These are phyloP conservation scores for Mortierella sp. DNA, from an alignment of 371 early-diverging fungal species.

Conservation along the genomic window DNA sequence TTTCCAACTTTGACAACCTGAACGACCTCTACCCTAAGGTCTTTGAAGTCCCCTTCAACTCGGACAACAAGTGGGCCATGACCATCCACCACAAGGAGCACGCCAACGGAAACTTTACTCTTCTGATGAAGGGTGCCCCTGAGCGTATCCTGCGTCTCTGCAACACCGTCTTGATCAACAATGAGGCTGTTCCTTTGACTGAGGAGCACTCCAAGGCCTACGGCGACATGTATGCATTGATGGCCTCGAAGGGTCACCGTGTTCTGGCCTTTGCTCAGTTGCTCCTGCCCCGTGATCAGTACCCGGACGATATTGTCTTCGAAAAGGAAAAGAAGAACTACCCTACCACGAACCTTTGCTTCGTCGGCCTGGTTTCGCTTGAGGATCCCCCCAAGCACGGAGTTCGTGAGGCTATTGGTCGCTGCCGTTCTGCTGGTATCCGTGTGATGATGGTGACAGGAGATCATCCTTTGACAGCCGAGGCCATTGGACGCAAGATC, in stretches of 20 bases:
- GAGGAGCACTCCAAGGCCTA: constrained; percentile 71
- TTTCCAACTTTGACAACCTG: constrained; percentile 74
- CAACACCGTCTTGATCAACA: constrained; percentile 68
- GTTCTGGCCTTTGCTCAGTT: constrained; percentile 93
- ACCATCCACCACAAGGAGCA: constrained; percentile 84
- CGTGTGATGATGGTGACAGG: constrained; percentile 98
- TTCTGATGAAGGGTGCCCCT: constrained; percentile 95
- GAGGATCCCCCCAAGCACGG: constrained; percentile 98
- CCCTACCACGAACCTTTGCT: constrained; percentile 76
- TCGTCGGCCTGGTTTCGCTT: constrained; percentile 88
- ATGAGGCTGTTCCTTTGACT: constrained; percentile 63
- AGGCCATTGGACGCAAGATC: constrained; percentile 90
- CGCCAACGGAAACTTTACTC: constrained; percentile 71
- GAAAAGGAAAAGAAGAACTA: constrained; percentile 80
- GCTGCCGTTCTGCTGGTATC: constrained; percentile 92
- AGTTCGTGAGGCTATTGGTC: constrained; percentile 95
- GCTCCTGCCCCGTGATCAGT: constrained; percentile 70
- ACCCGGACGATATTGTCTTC: constrained; percentile 78
- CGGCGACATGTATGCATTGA: constrained; percentile 79
- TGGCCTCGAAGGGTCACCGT: constrained; percentile 95
- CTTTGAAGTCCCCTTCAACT: constrained; percentile 97
- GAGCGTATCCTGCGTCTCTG: constrained; percentile 89
- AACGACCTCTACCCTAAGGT: constrained; percentile 81
- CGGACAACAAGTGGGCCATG: constrained; percentile 94
- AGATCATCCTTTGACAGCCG: constrained; percentile 93